phyloP scores from a whole-genome alignment of 2,329 filamentous ascomycete species.

The Phoma sp. region DNA sequence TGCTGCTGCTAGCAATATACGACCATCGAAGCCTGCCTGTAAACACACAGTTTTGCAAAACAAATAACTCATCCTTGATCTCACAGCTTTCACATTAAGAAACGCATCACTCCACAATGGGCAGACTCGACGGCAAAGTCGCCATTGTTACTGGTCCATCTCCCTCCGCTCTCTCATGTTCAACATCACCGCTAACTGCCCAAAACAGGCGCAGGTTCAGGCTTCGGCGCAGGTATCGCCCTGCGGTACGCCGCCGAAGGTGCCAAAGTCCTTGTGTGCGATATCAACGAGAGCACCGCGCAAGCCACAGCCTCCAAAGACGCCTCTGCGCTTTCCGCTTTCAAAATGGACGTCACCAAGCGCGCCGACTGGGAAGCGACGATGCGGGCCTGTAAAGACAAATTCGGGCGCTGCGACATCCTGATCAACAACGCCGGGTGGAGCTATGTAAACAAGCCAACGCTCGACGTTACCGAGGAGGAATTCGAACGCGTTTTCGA shows the following conservation, averaged over 20 bases:
- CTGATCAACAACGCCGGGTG: constrained; percentile 67
- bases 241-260: constrained; percentile 66
- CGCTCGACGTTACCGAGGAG: constrained; percentile 66
- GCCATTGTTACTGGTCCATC: constrained; percentile 60
- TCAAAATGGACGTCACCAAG: constrained; percentile 60
- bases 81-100: not conserved
- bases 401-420: constrained; percentile 64
- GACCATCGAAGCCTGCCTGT: no score
- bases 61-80: not conserved
- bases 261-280: constrained; percentile 65
- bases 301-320: constrained; percentile 56
- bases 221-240: constrained; percentile 68
- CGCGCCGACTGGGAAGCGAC: constrained; percentile 59
- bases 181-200: constrained; percentile 9
- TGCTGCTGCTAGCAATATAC: no score
- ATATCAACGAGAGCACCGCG: constrained; percentile 63
- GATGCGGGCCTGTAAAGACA: constrained; percentile 58
- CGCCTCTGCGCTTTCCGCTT: constrained; percentile 37
- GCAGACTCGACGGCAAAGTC: constrained; percentile 59
- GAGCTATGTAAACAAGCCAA: constrained; percentile 62
- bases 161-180: constrained; percentile 10
- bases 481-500: constrained; percentile 72
- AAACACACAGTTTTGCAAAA: not conserved
- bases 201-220: constrained; percentile 61
- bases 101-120: constrained; percentile 35